phyloP scores from a whole-genome alignment of 306 rosid genomes.

The Vicia sativa region DNA sequence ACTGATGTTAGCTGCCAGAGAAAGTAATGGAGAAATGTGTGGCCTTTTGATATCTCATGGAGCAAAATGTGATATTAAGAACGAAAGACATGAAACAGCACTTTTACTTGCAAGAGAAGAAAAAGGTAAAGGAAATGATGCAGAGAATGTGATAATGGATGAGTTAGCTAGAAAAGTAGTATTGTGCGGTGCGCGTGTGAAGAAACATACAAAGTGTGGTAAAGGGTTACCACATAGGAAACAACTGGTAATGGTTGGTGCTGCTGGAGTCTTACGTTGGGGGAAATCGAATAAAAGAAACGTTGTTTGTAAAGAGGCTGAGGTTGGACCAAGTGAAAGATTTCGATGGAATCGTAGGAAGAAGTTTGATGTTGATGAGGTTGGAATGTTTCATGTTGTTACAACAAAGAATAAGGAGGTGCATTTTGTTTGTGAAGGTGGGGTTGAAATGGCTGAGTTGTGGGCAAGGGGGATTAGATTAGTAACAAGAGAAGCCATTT shows the following conservation, averaged over 20 bases:
- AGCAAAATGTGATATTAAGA: slow-evolving; percentile 51
- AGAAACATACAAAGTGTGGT: slow-evolving; percentile 68
- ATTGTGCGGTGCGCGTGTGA: slow-evolving; percentile 45
- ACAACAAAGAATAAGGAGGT: slow-evolving; percentile 60
- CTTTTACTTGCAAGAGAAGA: slow-evolving; percentile 51
- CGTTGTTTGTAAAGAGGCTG: slow-evolving; percentile 58
- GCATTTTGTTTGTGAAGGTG: slow-evolving; percentile 78
- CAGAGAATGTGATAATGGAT: slow-evolving; percentile 54
- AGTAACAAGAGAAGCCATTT: slow-evolving; percentile 53
- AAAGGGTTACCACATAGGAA: slow-evolving; percentile 62
- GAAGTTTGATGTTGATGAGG: slow-evolving; percentile 54
- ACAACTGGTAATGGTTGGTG: slow-evolving; percentile 44
- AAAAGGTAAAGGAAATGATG: slow-evolving; percentile 41
- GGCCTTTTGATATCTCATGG: slow-evolving; percentile 56
- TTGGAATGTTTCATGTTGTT: slow-evolving; percentile 59
- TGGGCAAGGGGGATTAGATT: slow-evolving; percentile 72
- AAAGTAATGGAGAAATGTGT: slow-evolving; percentile 44
- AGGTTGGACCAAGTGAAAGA: slow-evolving; percentile 56
- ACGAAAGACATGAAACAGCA: slow-evolving; percentile 54
- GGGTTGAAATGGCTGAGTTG: slow-evolving; percentile 58
- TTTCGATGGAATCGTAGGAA: slow-evolving; percentile 60
- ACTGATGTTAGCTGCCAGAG: slow-evolving; percentile 70
- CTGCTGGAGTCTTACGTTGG: slow-evolving; percentile 57
- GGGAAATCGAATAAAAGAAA: slow-evolving; percentile 64
- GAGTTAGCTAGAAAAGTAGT: slow-evolving; percentile 53